phyloP scores from a whole-genome alignment of 768 basidiomycete species.

The Macrocybe gigantea region DNA sequence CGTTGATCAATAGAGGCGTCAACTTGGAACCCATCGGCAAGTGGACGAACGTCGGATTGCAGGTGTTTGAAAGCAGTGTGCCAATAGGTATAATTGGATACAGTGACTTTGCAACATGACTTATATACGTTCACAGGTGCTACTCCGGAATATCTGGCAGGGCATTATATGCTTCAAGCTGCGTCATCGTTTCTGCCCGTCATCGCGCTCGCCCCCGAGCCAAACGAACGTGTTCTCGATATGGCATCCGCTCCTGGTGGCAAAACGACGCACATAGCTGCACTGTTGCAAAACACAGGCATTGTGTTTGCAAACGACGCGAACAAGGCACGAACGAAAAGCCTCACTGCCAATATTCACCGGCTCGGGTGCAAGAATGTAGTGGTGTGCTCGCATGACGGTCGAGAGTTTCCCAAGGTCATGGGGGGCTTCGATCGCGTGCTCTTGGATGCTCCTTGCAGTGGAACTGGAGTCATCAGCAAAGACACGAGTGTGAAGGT shows the following conservation, averaged over 20 bases:
- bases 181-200: conserved; percentile 99
- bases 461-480: conserved; percentile 96
- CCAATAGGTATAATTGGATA: conserved; percentile 64
- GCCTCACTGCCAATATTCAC: conserved; percentile 93
- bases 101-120: background rate
- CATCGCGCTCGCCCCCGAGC: conserved; percentile 89
- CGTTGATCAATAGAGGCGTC: conserved; percentile 91
- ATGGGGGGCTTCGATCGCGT: conserved; percentile 99
- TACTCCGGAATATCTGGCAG: conserved; percentile 97
- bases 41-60: conserved; percentile 99
- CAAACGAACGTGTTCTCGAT: conserved; percentile 90
- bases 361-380: conserved; percentile 98
- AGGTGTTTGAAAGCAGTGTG: conserved; percentile 94
- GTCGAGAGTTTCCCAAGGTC: conserved; percentile 95
- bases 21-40: conserved; percentile 98
- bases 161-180: conserved; percentile 99
- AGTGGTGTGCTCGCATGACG: conserved; percentile 94
- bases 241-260: conserved; percentile 99
- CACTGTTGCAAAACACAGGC: conserved; percentile 96
- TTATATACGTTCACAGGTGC: conserved; percentile 47
- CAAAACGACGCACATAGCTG: conserved; percentile 97
- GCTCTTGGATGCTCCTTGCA: conserved; percentile 93
- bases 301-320: conserved; percentile 95
- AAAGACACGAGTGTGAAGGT: conserved; percentile 97
- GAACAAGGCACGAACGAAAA: conserved; percentile 92